These are phyloP conservation scores for Actinidia polygama DNA, from an alignment of 179 eudicot genomes.

Conservation along the genomic window DNA sequence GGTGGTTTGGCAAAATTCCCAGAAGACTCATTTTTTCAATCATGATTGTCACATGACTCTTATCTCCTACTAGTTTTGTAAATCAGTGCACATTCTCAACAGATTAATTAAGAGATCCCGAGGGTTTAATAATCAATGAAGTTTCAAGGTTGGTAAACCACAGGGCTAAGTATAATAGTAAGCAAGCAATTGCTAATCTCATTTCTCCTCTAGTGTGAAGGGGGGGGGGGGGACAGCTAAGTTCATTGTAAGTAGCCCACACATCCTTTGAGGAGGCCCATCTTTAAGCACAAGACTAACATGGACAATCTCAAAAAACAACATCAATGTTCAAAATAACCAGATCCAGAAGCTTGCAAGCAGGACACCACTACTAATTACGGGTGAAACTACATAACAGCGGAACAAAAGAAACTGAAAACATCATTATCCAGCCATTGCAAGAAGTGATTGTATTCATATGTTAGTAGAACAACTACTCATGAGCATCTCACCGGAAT, in stretches of 20 bases:
- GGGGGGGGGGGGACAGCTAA: background rate
- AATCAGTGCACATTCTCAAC: background rate
- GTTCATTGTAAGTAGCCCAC: background rate
- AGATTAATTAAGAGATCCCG: background rate
- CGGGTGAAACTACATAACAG: background rate
- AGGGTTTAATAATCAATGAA: background rate
- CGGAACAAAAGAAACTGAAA: background rate
- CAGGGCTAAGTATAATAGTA: conserved; percentile 3
- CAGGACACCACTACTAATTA: background rate
- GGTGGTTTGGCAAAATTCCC: background rate
- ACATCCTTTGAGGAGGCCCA: background rate
- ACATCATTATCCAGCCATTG: background rate
- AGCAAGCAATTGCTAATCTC: background rate
- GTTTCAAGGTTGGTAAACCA: background rate
- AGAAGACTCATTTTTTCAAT: background rate
- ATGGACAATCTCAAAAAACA: background rate
- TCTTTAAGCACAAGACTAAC: background rate
- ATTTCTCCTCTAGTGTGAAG: background rate
- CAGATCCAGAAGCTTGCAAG: conserved; percentile 13
- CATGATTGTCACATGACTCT: too few species aligned
- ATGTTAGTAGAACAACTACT: background rate
- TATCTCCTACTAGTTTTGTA: too few species aligned
- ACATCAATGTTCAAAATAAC: background rate
- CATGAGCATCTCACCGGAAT: conserved; percentile 44
- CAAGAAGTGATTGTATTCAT: conserved; percentile 11